Percentiles rank a stretch among this genome's conserved stretches.
phyloP scores from a whole-genome alignment of 345 rosid genomes.

The Gossypium longicalyx region DNA sequence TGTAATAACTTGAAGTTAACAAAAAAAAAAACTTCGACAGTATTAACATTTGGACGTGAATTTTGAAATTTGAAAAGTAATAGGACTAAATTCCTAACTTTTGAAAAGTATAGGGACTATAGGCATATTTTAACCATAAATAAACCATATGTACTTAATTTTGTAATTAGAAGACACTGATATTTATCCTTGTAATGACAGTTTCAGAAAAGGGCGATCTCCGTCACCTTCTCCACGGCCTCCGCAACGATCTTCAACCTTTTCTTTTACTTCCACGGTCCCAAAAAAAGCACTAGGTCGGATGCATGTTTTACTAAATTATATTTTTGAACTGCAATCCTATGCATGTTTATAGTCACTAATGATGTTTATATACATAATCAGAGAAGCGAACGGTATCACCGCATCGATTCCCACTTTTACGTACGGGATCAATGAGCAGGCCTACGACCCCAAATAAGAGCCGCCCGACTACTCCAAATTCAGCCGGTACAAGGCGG shows the following conservation, averaged over 20 bases:
- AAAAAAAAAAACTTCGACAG: too few species aligned
- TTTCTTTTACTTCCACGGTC: constrained; percentile 59
- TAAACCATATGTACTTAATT: not conserved
- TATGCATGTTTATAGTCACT: not conserved
- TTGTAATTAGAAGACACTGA: not conserved
- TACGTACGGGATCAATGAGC: constrained; percentile 71
- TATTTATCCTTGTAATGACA: not conserved
- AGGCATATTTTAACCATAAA: not conserved
- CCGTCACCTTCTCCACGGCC: constrained; percentile 58
- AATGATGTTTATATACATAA: constrained; percentile 4
- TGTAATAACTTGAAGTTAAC: too few species aligned
- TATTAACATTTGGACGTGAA: too few species aligned
- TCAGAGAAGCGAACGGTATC: constrained; percentile 75
- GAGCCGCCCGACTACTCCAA: constrained; percentile 63
- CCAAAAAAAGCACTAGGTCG: constrained; percentile 67
- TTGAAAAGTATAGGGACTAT: too few species aligned
- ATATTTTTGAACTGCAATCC: not conserved
- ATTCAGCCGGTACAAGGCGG: constrained; percentile 35
- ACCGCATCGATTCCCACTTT: constrained; percentile 78
- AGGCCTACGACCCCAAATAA: constrained; percentile 65
- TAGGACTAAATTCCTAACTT: too few species aligned
- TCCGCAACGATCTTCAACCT: constrained; percentile 68
- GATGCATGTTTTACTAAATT: not conserved
- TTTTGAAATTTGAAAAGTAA: too few species aligned
- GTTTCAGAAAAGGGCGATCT: constrained; percentile 57